These are phyloP conservation scores for Hygrophorus russula DNA, from an alignment of 768 basidiomycete genomes.

Conservation along the genomic window DNA sequence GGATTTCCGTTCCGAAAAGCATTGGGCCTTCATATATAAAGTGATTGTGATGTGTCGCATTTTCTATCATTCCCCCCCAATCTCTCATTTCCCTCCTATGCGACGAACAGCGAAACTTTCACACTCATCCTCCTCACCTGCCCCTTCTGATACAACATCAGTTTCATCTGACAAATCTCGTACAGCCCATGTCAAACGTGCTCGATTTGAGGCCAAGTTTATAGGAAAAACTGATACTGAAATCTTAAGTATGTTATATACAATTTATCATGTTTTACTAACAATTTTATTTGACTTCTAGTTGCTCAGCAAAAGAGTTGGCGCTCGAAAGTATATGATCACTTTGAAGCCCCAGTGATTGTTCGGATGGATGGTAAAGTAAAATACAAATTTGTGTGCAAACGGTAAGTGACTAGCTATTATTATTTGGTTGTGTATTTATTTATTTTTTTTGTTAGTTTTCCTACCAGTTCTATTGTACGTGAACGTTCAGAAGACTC, in stretches of 20 bases:
- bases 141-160: background rate
- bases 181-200: background rate
- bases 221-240: constrained; percentile 2
- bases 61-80: background rate
- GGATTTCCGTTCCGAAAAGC: too few relatives aligned
- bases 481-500: constrained; percentile 3
- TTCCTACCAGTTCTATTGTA: constrained; percentile 3
- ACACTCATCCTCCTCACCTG: background rate
- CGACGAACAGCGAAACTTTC: background rate
- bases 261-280: background rate
- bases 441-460: constrained; percentile 21
- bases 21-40: too few relatives aligned
- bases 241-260: constrained; percentile 4
- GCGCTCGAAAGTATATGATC: constrained; percentile 3
- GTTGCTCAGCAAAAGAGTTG: constrained; percentile 6
- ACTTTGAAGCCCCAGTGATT: constrained; percentile 1
- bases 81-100: background rate
- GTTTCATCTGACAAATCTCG: too few relatives aligned
- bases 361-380: constrained; percentile 17
- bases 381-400: constrained; percentile 16
- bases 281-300: constrained; percentile 9
- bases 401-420: background rate
- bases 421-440: constrained; percentile 14
- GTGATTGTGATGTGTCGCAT: too few relatives aligned
- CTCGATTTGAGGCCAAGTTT: background rate